phyloP scores from a whole-genome alignment of 441 rosid genomes.

The Daphne laureola region DNA sequence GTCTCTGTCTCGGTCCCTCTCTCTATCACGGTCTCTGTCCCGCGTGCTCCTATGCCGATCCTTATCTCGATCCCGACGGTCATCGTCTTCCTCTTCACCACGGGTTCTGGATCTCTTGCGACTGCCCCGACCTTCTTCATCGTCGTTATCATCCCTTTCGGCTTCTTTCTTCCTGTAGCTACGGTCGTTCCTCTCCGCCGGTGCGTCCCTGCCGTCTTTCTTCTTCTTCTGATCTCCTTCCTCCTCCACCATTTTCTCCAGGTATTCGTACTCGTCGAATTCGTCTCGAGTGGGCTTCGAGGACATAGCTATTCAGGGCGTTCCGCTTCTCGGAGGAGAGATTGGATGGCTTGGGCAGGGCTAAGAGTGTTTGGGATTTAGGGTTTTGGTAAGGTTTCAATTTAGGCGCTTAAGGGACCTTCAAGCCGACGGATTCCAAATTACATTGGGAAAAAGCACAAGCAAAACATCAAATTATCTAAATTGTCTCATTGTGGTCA shows the following conservation, averaged over 20 bases:
- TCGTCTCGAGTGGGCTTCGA: conserved; percentile 34
- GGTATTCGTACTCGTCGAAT: conserved; percentile 90
- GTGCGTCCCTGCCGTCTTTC: conserved; percentile 27
- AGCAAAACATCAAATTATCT: too few species aligned
- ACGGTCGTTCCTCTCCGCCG: conserved; percentile 53
- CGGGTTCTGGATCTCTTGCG: conserved; percentile 47
- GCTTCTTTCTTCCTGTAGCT: conserved; percentile 69
- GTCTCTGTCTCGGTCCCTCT: conserved; percentile 30
- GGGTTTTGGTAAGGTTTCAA: conserved; percentile 45
- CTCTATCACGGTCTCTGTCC: conserved; percentile 31
- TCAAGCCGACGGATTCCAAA: too few species aligned
- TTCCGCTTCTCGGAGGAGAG: background rate
- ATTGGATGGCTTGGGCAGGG: background rate
- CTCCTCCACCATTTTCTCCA: conserved; percentile 81
- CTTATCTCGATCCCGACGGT: conserved; percentile 35
- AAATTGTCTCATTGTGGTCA: too few species aligned
- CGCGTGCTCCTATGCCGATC: conserved; percentile 40
- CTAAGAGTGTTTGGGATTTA: conserved; percentile 11
- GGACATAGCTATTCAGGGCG: conserved; percentile 4
- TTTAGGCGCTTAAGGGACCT: background rate
- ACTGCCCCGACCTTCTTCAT: conserved; percentile 29
- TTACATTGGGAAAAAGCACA: too few species aligned
- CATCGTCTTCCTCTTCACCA: conserved; percentile 54
- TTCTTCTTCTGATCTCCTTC: conserved; percentile 41
- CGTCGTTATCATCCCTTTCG: conserved; percentile 36